A percentile compares a stretch with the other conserved stretches of the same genome.
phyloP scores from a whole-genome alignment of 306 rosid genomes.

The Begonia loranthoides region DNA sequence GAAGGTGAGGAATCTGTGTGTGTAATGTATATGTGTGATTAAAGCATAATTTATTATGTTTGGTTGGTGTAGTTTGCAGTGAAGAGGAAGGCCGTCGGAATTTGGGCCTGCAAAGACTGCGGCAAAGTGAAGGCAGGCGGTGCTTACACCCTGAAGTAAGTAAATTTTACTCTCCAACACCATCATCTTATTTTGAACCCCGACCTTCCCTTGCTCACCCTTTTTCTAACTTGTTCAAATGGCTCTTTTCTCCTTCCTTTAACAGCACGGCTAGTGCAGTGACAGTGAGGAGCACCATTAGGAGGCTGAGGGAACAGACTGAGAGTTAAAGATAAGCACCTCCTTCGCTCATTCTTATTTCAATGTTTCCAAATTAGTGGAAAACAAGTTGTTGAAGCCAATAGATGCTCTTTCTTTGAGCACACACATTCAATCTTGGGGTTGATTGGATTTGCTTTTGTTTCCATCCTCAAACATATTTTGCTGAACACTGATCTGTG shows the following conservation, averaged over 20 bases:
- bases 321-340: slow-evolving; percentile 23
- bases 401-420: too few relatives aligned
- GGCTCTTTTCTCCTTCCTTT: neutral
- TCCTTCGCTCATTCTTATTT: too few relatives aligned
- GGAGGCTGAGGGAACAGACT: slow-evolving; percentile 82
- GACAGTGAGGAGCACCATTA: slow-evolving; percentile 56
- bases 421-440: too few relatives aligned
- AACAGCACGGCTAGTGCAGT: slow-evolving; percentile 59
- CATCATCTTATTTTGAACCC: too few relatives aligned
- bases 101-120: slow-evolving; percentile 87
- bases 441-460: too few relatives aligned
- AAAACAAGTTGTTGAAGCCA: too few relatives aligned
- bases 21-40: neutral
- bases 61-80: slow-evolving; percentile 38
- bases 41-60: too few relatives aligned
- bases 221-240: neutral
- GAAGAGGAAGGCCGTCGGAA: slow-evolving; percentile 72
- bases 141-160: slow-evolving; percentile 59
- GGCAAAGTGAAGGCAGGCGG: slow-evolving; percentile 88
- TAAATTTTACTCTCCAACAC: slow-evolving; percentile 1
- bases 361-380: too few relatives aligned
- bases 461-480: too few relatives aligned
- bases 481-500: too few relatives aligned
- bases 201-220: neutral
- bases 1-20: neutral